phyloP scores from a whole-genome alignment of 306 rosid species.

The Cucurbita ficifolia region DNA sequence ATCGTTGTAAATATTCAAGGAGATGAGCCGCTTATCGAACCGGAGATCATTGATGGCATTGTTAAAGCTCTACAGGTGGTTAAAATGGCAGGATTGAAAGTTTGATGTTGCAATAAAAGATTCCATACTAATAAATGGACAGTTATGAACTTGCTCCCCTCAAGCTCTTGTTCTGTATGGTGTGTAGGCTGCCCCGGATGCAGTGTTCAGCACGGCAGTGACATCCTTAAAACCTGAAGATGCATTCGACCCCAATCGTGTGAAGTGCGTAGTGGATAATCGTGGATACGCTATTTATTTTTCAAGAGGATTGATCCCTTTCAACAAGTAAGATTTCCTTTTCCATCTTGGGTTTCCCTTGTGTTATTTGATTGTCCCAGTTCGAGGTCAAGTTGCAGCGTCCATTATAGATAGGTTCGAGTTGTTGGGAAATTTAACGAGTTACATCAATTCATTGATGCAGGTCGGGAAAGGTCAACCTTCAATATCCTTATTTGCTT shows the following conservation, averaged over 20 bases:
- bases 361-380: background rate
- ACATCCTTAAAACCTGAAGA: constrained; percentile 78
- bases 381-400: background rate
- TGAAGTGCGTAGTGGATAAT: constrained; percentile 73
- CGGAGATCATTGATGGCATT: constrained; percentile 78
- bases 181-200: constrained; percentile 89
- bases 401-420: background rate
- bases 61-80: constrained; percentile 83
- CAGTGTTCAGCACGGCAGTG: constrained; percentile 97
- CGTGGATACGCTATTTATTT: constrained; percentile 83
- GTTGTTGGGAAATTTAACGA: background rate
- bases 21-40: constrained; percentile 91
- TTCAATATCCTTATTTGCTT: constrained; percentile 40
- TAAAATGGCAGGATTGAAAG: background rate
- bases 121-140: background rate
- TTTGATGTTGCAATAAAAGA: background rate
- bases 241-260: constrained; percentile 77
- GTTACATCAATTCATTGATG: constrained; percentile 9
- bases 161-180: constrained; percentile 9
- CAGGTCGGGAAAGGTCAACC: constrained; percentile 80
- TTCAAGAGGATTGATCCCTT: constrained; percentile 87
- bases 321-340: constrained; percentile 55
- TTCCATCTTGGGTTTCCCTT: background rate
- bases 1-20: constrained; percentile 95
- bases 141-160: background rate